Conservation (phyloP, 2,329 filamentous ascomycete species). For the Dothideomycetes sp. region DNA sequence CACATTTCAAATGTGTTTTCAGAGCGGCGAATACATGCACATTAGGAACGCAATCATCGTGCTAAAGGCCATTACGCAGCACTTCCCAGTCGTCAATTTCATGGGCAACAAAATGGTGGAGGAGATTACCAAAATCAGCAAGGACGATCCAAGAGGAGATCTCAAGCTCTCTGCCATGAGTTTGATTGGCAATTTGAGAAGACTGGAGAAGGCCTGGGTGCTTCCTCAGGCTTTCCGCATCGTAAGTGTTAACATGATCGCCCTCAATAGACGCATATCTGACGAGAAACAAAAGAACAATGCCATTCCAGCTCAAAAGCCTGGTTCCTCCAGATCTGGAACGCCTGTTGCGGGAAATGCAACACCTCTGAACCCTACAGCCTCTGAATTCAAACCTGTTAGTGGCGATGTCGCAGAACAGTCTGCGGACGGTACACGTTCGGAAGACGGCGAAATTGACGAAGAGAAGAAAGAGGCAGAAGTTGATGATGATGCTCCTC, state of each 20-base stretch:
- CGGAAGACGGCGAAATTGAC: conserved; percentile 64
- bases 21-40: conserved; percentile 87
- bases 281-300: conserved; percentile 3
- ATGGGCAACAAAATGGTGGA: conserved; percentile 63
- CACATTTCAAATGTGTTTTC: conserved; percentile 72
- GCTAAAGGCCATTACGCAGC: conserved; percentile 66
- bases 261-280: background rate
- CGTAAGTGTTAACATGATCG: conserved; percentile 32
- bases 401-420: conserved; percentile 2
- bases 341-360: conserved; percentile 36
- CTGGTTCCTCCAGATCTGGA: conserved; percentile 30
- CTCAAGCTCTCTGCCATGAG: conserved; percentile 64
- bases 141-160: conserved; percentile 56
- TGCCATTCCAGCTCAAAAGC: conserved; percentile 7
- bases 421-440: conserved; percentile 1
- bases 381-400: conserved; percentile 15
- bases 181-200: conserved; percentile 58
- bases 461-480: conserved; percentile 37
- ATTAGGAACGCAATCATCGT: conserved; percentile 92
- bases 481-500: background rate
- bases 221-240: conserved; percentile 63
- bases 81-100: conserved; percentile 83
- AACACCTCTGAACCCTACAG: conserved; percentile 51
- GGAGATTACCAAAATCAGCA: conserved; percentile 51
- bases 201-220: conserved; percentile 57